Conservation (phyloP, 2,329 filamentous ascomycete genomes). For the Penicillium hordei region DNA sequence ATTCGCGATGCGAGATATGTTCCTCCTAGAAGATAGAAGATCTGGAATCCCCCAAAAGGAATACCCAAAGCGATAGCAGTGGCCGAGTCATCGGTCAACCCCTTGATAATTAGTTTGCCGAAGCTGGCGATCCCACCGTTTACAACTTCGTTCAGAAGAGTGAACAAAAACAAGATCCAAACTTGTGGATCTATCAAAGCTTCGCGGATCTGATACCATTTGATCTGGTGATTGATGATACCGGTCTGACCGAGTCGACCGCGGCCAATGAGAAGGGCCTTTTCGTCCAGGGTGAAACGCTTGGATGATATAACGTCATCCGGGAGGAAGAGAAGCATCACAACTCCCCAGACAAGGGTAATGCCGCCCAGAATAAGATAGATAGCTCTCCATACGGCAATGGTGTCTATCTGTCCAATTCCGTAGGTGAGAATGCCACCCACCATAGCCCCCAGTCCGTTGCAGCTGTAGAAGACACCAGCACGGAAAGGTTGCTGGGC, state of each 20-base stretch:
- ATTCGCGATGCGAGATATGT: constrained; percentile 54
- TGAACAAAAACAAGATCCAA: constrained; percentile 48
- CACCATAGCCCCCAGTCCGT: constrained; percentile 41
- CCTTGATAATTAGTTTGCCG: constrained; percentile 54
- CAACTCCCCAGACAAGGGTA: constrained; percentile 45
- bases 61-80: constrained; percentile 56
- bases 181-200: constrained; percentile 48
- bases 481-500: constrained; percentile 51
- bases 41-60: constrained; percentile 55
- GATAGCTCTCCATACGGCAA: constrained; percentile 48
- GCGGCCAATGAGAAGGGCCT: constrained; percentile 44
- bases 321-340: constrained; percentile 46
- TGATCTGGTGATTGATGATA: constrained; percentile 51
- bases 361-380: constrained; percentile 49
- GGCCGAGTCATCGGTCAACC: constrained; percentile 48
- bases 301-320: constrained; percentile 46
- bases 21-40: constrained; percentile 53
- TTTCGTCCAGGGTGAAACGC: constrained; percentile 46
- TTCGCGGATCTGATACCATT: constrained; percentile 51
- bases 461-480: constrained; percentile 46
- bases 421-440: constrained; percentile 33
- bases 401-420: constrained; percentile 44
- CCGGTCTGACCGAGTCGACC: constrained; percentile 44
- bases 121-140: constrained; percentile 57
- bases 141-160: constrained; percentile 54